phyloP scores from a whole-genome alignment of 169 alveolate species.

The Sarcocystis neurona region DNA sequence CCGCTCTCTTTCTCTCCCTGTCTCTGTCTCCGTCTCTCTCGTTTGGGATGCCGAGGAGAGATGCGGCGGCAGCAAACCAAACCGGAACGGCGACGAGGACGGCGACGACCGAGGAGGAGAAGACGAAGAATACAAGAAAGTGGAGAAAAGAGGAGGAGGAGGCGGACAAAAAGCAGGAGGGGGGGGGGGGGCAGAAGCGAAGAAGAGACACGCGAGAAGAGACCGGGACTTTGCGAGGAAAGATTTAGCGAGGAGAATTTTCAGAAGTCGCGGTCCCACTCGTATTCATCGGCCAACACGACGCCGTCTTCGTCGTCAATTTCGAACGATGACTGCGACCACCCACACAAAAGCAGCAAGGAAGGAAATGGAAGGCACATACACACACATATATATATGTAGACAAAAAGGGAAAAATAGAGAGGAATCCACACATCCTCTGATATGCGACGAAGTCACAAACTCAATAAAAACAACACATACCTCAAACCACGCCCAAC shows the following conservation, averaged over 20 bases:
- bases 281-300: conserved; percentile 55
- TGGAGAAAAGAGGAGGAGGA: too few relatives aligned
- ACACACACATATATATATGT: background rate
- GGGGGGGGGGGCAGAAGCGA: too few relatives aligned
- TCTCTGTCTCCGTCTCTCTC: background rate
- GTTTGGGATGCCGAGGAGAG: background rate
- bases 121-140: too few relatives aligned
- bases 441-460: background rate
- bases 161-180: too few relatives aligned
- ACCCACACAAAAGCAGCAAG: background rate
- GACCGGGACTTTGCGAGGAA: too few relatives aligned
- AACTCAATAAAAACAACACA: too few relatives aligned
- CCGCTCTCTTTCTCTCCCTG: background rate
- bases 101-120: too few relatives aligned
- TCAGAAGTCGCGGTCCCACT: conserved; percentile 63
- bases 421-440: background rate
- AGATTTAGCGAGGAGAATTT: background rate
- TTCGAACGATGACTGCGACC: conserved; percentile 23
- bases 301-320: conserved; percentile 53
- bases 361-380: background rate
- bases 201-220: too few relatives aligned
- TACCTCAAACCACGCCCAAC: too few relatives aligned
- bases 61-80: background rate
- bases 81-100: too few relatives aligned
- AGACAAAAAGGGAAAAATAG: background rate